Base-by-base conservation (phyloP, 2,329 filamentous ascomycete species). In the Neofusicoccum laricinum region DNA sequence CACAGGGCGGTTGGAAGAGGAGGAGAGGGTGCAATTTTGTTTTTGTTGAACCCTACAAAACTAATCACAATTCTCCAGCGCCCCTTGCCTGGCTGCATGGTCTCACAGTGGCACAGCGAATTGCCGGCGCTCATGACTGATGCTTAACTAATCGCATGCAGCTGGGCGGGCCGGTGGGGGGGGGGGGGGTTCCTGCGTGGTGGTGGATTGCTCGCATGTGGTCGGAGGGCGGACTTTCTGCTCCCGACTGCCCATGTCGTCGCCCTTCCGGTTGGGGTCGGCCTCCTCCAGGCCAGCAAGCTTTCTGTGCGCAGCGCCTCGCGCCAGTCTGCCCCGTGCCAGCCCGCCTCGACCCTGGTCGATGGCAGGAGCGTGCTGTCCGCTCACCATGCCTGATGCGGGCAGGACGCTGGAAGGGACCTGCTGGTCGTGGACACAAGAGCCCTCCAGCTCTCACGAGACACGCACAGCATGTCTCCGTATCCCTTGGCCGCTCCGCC, bases 21-120 rank as follows among this genome's bases (percentile, higher is more conserved):
- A 43, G 32, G 41, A 59, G 41, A 46, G 40, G 12, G 41, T 36
- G 38, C 14, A 58, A 58, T 46, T 59, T 59, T 45, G 41, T 46
- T 59, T 58, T 59, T 59, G 55, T 59, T 59, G 55, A 59, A 36
- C 55, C 55, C 55, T 59, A 59, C 55, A 59, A 58, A 57, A 58
- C 38, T 34, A 32, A 32, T 34, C 53, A 32, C 25, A 58, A 58
- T 17, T 25, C 34, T 21, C 38, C 40, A 7, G 10, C 38, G 51
- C 51, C 49, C 49, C 49, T 53, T 53, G 17, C 55, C 40, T 38
- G 36, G 36, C 36, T 34, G 55, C 55, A 45, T 34, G 41, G 55
- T 21, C 32, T 45, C 40, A 19, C n/a, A n/a, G 55, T 59, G 46
- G 55, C 40, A 59, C 55, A 59, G 19, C 25, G 25, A 30, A 30